These are phyloP conservation scores for Solidago caesia DNA, from an alignment of 129 eudicot species.

Conservation along the genomic window DNA sequence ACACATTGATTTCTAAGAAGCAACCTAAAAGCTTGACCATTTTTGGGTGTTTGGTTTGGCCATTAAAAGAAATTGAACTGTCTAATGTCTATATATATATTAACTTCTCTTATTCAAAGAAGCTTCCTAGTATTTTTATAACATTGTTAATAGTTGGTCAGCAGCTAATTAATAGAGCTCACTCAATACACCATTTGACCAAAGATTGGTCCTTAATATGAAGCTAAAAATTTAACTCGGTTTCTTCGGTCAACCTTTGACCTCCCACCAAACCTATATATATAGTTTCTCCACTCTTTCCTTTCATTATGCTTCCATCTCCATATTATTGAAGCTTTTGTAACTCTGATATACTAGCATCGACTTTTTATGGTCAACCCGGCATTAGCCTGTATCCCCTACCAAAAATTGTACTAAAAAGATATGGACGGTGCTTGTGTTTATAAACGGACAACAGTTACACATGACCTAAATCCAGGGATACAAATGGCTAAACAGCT, in stretches of 20 bases:
- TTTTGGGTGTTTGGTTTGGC: neutral
- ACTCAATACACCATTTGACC: constrained; percentile 24
- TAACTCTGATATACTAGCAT: neutral
- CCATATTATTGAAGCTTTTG: neutral
- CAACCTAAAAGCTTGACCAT: constrained; percentile 1
- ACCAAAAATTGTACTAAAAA: neutral
- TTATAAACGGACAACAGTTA: constrained; percentile 33
- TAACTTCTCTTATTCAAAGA: neutral
- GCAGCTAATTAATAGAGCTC: constrained; percentile 3
- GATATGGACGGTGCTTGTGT: constrained; percentile 40
- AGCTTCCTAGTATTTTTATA: neutral
- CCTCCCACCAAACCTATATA: neutral
- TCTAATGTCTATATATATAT: neutral
- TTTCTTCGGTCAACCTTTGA: constrained; percentile 27
- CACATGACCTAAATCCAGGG: constrained; percentile 43
- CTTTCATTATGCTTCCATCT: neutral
- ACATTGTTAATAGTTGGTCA: neutral
- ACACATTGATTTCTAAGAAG: neutral
- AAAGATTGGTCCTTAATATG: constrained; percentile 14
- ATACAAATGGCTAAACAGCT: constrained; percentile 59
- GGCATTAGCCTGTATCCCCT: constrained; percentile 3
- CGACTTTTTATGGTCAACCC: constrained; percentile 6
- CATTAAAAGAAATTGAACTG: neutral
- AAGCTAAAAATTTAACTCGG: constrained; percentile 21
- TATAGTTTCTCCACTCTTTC: neutral